phyloP scores from a whole-genome alignment of 139 green algal species.

The Desmodesmus armatus region DNA sequence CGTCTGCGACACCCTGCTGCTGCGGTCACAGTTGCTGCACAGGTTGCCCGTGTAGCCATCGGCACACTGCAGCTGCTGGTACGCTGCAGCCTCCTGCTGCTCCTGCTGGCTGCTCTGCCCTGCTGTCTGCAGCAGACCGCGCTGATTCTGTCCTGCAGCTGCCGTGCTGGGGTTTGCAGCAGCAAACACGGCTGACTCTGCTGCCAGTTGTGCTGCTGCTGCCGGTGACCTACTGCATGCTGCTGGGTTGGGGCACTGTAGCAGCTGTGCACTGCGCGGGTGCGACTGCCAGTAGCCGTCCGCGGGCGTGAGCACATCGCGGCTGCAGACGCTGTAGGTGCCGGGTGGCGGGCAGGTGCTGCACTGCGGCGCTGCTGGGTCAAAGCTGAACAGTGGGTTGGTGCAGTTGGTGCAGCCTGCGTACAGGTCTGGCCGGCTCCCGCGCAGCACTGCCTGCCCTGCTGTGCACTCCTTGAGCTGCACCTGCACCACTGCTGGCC shows the following conservation, averaged over 20 bases:
- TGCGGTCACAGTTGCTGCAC: background rate
- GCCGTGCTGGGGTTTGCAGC: background rate
- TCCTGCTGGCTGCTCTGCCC: no score
- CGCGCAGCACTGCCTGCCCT: background rate
- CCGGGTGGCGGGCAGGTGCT: background rate
- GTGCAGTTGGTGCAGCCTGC: background rate
- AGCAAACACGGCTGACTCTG: background rate
- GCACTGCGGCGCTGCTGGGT: background rate
- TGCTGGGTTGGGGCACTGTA: background rate
- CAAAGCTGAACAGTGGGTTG: background rate
- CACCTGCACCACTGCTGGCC: background rate
- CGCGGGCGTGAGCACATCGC: background rate
- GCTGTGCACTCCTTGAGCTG: background rate
- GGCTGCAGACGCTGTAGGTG: background rate
- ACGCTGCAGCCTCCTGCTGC: no score
- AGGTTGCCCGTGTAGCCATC: background rate
- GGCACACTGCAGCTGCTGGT: background rate
- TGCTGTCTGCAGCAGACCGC: background rate
- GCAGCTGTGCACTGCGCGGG: background rate
- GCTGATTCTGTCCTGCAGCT: background rate
- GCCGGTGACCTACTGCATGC: background rate
- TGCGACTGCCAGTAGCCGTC: background rate
- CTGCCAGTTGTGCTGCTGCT: background rate
- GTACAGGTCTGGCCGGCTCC: background rate
- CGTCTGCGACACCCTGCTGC: background rate